Percentiles rank a stretch among this genome's conserved stretches.
Conservation (phyloP, 352 stramenopile genomes). For the Phytophthora cactorum region DNA sequence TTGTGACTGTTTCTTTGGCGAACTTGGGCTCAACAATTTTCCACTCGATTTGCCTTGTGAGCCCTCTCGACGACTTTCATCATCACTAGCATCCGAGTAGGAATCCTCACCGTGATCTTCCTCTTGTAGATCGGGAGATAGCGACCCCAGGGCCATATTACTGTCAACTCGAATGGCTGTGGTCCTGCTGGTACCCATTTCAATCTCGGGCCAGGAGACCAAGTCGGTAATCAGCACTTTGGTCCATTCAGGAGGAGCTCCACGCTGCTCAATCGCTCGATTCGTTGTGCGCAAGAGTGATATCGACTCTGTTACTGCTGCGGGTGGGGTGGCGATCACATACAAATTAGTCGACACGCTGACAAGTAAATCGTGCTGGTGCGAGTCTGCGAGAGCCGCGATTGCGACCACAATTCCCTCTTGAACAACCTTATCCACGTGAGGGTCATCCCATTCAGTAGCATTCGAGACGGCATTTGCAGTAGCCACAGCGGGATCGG, state of each 20-base stretch:
- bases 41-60: conserved; percentile 25
- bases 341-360: conserved; percentile 38
- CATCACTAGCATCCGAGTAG: conserved; percentile 52
- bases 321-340: conserved; percentile 14
- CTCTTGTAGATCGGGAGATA: conserved; percentile 18
- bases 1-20: conserved; percentile 20
- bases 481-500: conserved; percentile 24
- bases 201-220: conserved; percentile 55
- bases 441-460: conserved; percentile 43
- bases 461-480: conserved; percentile 11
- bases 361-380: conserved; percentile 61
- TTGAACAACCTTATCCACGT: conserved; percentile 70
- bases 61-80: conserved; percentile 34
- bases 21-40: conserved; percentile 13
- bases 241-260: conserved; percentile 60
- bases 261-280: conserved; percentile 50
- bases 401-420: conserved; percentile 75
- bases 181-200: conserved; percentile 21
- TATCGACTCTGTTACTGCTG: conserved; percentile 17
- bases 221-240: conserved; percentile 63
- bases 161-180: conserved; percentile 28
- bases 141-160: conserved; percentile 16
- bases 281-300: conserved; percentile 36
- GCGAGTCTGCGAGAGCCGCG: conserved; percentile 59
- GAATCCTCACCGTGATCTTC: conserved; percentile 42